These are phyloP conservation scores for Trichothecium sympodiale DNA, from an alignment of 2,329 filamentous ascomycete genomes.

Conservation along the genomic window DNA sequence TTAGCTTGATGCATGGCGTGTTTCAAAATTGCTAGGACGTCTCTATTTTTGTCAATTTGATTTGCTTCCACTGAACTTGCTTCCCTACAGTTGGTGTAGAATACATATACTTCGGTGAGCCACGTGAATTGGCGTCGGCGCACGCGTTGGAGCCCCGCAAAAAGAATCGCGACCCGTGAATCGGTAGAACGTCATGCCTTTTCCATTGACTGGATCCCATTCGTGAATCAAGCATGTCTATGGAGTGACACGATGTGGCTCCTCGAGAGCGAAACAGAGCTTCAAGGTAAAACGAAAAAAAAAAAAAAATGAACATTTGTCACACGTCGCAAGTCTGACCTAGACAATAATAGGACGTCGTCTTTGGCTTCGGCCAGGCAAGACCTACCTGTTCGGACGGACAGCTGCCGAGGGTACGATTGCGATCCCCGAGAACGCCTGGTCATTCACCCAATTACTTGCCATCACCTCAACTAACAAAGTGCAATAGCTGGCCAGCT, in stretches of 20 bases:
- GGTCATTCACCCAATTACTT: background rate
- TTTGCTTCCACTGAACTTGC: too few relatives aligned
- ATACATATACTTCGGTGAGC: conserved; percentile 1
- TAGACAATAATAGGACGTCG: conserved; percentile 26
- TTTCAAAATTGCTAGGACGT: too few relatives aligned
- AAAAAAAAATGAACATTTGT: too few relatives aligned
- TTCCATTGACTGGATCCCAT: too few relatives aligned
- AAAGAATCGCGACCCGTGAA: conserved; percentile 4
- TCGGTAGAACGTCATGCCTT: background rate
- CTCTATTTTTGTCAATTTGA: too few relatives aligned
- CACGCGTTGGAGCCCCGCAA: conserved; percentile 6
- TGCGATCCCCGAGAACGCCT: background rate
- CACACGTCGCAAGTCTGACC: too few relatives aligned
- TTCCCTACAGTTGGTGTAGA: too few relatives aligned
- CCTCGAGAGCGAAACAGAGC: conserved; percentile 1
- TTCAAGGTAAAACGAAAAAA: conserved; percentile 1
- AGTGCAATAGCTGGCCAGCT: conserved; percentile 54
- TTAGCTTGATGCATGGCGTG: too few relatives aligned
- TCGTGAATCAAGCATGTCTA: too few relatives aligned
- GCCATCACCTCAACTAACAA: background rate
- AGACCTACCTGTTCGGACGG: conserved; percentile 76
- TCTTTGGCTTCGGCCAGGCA: conserved; percentile 78
- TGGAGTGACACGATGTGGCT: conserved; percentile 2
- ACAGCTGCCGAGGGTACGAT: conserved; percentile 53
- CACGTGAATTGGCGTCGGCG: conserved; percentile 15